phyloP scores from a whole-genome alignment of 192 early-diverging fungal species.

The Pecoramyces ruminantium region DNA sequence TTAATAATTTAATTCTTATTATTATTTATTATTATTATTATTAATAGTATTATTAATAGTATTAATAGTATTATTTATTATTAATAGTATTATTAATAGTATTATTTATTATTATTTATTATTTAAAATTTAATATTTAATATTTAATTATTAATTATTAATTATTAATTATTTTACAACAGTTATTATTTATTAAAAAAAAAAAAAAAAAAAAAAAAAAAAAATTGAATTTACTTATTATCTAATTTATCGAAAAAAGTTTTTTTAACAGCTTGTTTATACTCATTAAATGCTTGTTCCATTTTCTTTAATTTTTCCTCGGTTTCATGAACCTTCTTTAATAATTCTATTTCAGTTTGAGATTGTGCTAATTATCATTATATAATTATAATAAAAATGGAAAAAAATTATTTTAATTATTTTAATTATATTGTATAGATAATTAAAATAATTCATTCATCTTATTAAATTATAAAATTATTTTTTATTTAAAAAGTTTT shows the following conservation, averaged over 20 bases:
- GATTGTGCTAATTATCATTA: background rate
- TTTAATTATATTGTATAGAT: background rate
- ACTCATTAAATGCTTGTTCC: constrained; percentile 7
- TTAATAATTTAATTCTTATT: too few species aligned
- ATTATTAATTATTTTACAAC: too few species aligned
- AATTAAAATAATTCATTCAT: too few species aligned
- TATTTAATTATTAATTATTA: too few species aligned
- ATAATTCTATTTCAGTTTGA: background rate
- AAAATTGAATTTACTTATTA: background rate
- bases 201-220: too few species aligned
- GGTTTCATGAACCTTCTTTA: background rate
- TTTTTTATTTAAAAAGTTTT: background rate
- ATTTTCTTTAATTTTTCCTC: constrained; percentile 2
- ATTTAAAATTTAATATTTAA: too few species aligned
- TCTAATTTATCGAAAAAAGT: constrained; percentile 13
- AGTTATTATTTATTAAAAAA: background rate
- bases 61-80: too few species aligned
- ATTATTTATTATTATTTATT: too few species aligned
- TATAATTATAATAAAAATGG: background rate
- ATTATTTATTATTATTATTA: too few species aligned
- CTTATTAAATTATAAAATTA: too few species aligned
- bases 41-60: too few species aligned
- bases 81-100: too few species aligned
- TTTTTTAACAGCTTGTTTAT: constrained; percentile 20
- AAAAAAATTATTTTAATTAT: background rate